phyloP scores from a whole-genome alignment of 495 filamentous ascomycete genomes.

The Aspergillus carlsbadensis region DNA sequence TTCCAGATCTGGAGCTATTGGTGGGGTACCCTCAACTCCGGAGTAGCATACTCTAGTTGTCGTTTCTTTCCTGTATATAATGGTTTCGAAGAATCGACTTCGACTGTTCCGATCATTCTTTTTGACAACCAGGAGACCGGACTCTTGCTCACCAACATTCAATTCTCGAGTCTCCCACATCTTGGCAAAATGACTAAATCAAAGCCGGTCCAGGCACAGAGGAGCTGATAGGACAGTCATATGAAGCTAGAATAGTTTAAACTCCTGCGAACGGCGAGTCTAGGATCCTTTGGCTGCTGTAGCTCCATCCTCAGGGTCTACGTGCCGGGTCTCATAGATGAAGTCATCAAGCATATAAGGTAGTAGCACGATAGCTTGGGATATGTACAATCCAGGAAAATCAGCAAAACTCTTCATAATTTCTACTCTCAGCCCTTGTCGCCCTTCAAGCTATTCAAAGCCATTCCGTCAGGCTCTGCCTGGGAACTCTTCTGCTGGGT shows the following conservation, averaged over 20 bases:
- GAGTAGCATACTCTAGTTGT: too few relatives aligned
- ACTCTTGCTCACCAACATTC: neutral
- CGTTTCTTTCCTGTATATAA: too few relatives aligned
- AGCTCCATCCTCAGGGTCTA: neutral
- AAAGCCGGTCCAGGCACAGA: neutral
- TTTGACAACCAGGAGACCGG: too few relatives aligned
- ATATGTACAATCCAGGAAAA: neutral
- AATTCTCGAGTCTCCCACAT: neutral
- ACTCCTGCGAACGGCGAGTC: neutral
- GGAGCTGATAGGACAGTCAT: constrained; percentile 5
- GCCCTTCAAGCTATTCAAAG: constrained; percentile 57
- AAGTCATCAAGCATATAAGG: too few relatives aligned
- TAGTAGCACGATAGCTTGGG: neutral
- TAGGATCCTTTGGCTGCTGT: neutral
- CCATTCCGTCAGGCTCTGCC: constrained; percentile 43
- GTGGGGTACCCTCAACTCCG: too few relatives aligned
- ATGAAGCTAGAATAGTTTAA: neutral
- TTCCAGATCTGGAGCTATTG: too few relatives aligned
- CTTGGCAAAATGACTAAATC: constrained; percentile 13
- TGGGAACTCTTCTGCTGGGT: constrained; percentile 28
- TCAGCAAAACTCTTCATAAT: too few relatives aligned
- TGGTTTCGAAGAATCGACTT: too few relatives aligned
- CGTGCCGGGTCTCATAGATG: too few relatives aligned
- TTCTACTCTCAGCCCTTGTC: constrained; percentile 47
- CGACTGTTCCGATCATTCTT: too few relatives aligned